phyloP scores from a whole-genome alignment of 306 rosid genomes.

The Prosopis cineraria region DNA sequence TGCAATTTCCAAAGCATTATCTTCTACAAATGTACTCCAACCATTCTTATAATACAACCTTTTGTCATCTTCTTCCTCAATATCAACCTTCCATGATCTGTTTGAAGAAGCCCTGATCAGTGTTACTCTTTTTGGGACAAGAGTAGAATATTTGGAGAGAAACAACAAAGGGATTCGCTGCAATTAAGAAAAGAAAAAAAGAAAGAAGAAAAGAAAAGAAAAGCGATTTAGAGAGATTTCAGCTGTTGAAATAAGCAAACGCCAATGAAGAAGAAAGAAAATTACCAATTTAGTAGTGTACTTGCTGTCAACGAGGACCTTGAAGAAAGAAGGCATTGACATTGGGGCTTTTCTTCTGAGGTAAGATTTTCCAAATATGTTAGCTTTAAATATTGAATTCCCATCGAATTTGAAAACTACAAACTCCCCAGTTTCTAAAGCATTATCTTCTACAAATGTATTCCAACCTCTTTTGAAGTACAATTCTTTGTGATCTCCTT shows the following conservation, averaged over 20 bases:
- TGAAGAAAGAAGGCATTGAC: background rate
- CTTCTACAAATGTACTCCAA: background rate
- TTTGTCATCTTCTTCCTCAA: background rate
- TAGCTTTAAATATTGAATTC: slow-evolving; percentile 6
- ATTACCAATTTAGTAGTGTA: background rate
- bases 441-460: background rate
- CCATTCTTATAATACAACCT: background rate
- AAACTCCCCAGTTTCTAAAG: background rate
- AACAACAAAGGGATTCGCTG: slow-evolving; percentile 6
- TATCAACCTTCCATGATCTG: background rate
- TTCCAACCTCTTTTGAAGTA: slow-evolving; percentile 13
- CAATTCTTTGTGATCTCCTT: background rate
- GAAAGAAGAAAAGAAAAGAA: background rate
- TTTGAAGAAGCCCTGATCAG: background rate
- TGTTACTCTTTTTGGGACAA: background rate
- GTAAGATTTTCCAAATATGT: background rate
- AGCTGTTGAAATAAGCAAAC: background rate
- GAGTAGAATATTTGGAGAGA: background rate
- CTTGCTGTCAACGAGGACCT: background rate
- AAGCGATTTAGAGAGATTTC: background rate
- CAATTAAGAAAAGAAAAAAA: background rate
- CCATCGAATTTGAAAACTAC: slow-evolving; percentile 12
- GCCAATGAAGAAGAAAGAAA: background rate
- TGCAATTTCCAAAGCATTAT: background rate
- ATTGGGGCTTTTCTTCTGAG: background rate